A percentile compares a stretch with the other conserved stretches of the same genome.
These are phyloP conservation scores for Eragrostis nindensis DNA, from an alignment of 176 grass and related monocot species.

Conservation along the genomic window DNA sequence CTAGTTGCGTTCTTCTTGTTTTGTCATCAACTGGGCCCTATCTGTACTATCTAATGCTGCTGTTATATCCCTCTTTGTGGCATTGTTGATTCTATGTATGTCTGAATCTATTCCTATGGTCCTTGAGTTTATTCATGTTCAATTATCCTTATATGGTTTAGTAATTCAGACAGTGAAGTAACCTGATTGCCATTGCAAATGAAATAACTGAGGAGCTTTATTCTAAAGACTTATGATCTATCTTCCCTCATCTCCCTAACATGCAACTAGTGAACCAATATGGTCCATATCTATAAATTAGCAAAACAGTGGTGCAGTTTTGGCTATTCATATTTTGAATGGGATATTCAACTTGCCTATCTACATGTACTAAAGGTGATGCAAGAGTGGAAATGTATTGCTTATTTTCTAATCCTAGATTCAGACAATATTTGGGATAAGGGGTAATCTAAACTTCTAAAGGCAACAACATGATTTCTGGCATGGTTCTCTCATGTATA, in stretches of 20 bases:
- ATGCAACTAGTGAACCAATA: neutral
- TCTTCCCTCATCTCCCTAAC: neutral
- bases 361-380: conserved; percentile 1
- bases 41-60: conserved; percentile 15
- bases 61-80: neutral
- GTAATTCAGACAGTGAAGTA: neutral
- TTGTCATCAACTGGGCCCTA: neutral
- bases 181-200: neutral
- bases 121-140: neutral
- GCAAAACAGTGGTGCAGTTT: neutral
- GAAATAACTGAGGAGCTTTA: neutral
- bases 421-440: neutral
- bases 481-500: neutral
- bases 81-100: conserved; percentile 1
- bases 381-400: conserved; percentile 16
- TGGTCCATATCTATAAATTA: neutral
- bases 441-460: neutral
- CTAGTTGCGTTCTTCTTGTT: conserved; percentile 21
- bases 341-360: neutral
- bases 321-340: neutral
- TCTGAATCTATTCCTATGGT: no score
- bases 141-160: conserved; percentile 12
- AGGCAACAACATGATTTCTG: neutral
- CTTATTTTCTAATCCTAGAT: neutral
- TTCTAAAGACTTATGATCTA: neutral